Conservation (phyloP, 352 stramenopile species). For the Phytopythium delawarense region DNA sequence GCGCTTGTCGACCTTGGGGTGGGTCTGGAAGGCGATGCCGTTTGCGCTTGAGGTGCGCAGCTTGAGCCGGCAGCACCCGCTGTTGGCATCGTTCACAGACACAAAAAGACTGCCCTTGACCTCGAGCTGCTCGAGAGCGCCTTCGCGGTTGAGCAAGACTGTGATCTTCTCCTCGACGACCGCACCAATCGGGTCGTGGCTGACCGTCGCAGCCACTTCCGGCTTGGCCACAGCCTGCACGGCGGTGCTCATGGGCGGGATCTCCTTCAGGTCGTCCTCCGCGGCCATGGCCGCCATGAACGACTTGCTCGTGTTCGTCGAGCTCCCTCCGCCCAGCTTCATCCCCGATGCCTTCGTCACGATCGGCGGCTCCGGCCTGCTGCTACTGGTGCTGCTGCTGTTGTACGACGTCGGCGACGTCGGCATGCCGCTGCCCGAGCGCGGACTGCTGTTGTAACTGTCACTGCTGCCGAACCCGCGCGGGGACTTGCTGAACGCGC, state of each 20-base stretch:
- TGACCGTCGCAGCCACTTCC: slow-evolving; percentile 57
- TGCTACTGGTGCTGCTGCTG: slow-evolving; percentile 14
- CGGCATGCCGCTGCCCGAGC: slow-evolving; percentile 13
- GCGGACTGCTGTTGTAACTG: slow-evolving; percentile 33
- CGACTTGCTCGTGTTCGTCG: slow-evolving; percentile 58
- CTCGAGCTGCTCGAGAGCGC: slow-evolving; percentile 79
- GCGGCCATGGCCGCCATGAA: slow-evolving; percentile 86
- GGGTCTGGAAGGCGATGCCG: slow-evolving; percentile 81
- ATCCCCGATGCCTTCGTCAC: slow-evolving; percentile 62
- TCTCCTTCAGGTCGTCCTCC: slow-evolving; percentile 83
- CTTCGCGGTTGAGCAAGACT: slow-evolving; percentile 77
- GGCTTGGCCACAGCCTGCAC: slow-evolving; percentile 62
- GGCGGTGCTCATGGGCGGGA: slow-evolving; percentile 73
- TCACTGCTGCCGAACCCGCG: slow-evolving; percentile 32
- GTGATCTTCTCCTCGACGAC: slow-evolving; percentile 88
- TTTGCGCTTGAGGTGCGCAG: slow-evolving; percentile 61
- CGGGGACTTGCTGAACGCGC: slow-evolving; percentile 62
- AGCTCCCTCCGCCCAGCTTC: slow-evolving; percentile 53
- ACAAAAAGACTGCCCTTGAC: slow-evolving; percentile 86
- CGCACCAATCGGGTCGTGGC: slow-evolving; percentile 74
- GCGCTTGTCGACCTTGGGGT: slow-evolving; percentile 87
- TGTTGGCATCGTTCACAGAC: slow-evolving; percentile 73
- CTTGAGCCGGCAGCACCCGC: slow-evolving; percentile 67
- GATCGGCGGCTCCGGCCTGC: slow-evolving; percentile 31
- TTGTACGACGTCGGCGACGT: slow-evolving; percentile 70